Base-by-base conservation (phyloP, 805 yeast genomes). In the Candida xyloterini region DNA sequence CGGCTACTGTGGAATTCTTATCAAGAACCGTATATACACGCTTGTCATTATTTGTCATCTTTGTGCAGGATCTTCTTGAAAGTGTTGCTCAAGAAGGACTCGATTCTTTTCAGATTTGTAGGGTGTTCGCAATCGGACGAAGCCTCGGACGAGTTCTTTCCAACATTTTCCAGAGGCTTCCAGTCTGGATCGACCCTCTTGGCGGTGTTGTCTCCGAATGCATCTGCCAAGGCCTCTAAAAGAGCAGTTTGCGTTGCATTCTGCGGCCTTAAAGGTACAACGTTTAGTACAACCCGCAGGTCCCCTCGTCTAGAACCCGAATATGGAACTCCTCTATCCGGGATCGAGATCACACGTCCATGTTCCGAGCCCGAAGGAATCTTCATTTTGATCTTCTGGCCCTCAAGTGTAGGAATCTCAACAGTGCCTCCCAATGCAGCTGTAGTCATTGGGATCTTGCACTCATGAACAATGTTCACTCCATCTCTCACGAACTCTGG, bases 351-450 rank as follows among this genome's bases (percentile, higher is more conserved):
- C 15, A 70, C 70, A 38, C 80, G 75, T 18, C 91, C 95, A 28
- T 75, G 67, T 56, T 86, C 95, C 0, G 95, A 85, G 1, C 96
- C 98, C 0, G 85, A 67, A 36, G 95, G 81, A 10, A 93, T 81
- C 62, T 79, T 86, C 40, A 93, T 65, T 60, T 88, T 84, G 36
- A 95, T 68, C 25, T 73, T 73, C 28, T 75, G 75, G 4, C 95
- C 97, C 29, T 63, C 66, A 20, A 93, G 75, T 0, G 99, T 91
- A 24, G 98, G 98, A n/a, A 93, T 77, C 34, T 83, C 78, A 15
- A 93, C 74, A 31, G 78, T 79, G 27, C 99, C 99, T 45, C 99
- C 99, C 31, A 93, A 70, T 0, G 96, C 89, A 1, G 99, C 99
- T 0, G 99, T 93, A 1, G 99, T 93, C 79, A 88, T 84, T 33